Conservation (phyloP, 352 stramenopile genomes). For the Saprolegnia parasitica region DNA sequence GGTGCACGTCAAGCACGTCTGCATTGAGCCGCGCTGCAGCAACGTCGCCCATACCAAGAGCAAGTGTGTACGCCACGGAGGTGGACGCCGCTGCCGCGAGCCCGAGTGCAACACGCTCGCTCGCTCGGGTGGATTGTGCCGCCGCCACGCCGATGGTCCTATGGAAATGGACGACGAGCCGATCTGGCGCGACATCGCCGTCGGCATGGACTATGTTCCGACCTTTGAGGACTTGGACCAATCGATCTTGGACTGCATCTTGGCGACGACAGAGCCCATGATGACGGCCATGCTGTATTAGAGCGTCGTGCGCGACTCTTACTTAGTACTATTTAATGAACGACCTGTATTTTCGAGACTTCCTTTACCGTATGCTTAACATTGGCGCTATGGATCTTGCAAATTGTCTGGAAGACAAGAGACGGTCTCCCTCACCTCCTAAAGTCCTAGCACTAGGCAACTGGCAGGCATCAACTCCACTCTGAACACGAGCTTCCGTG, state of each 20-base stretch:
- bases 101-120: conserved; percentile 10
- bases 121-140: conserved; percentile 17
- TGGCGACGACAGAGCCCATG: neutral
- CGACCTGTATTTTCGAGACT: no score
- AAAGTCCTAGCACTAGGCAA: no score
- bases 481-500: no score
- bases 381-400: no score
- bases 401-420: no score
- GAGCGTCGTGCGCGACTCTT: no score
- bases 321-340: no score
- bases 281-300: neutral
- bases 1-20: conserved; percentile 24
- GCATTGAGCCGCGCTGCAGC: conserved; percentile 1
- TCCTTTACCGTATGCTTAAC: no score
- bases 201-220: neutral
- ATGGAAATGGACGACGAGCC: neutral
- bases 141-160: conserved; percentile 11
- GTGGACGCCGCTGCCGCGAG: neutral
- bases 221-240: neutral
- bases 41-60: conserved; percentile 20
- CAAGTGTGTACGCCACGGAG: conserved; percentile 20
- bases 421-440: no score
- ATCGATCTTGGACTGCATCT: neutral
- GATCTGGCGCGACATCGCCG: neutral
- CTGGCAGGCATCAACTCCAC: no score